phyloP scores from a whole-genome alignment of 164 flowering plant species.

The Vitis amurensis region DNA sequence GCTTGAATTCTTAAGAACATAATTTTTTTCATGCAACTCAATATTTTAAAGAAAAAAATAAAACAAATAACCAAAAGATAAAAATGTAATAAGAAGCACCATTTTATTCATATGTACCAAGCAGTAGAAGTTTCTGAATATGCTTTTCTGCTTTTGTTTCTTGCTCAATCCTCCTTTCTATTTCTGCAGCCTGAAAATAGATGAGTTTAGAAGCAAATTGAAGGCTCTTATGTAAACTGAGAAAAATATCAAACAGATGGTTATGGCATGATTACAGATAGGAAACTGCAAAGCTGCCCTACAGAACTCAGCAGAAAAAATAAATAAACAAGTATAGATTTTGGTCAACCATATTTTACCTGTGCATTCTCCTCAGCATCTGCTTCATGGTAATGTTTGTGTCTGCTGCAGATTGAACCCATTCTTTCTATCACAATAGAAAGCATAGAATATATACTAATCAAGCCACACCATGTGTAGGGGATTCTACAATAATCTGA shows the following conservation, averaged over 20 bases:
- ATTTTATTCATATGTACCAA: slow-evolving; percentile 49
- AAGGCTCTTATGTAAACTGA: background rate
- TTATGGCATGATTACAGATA: background rate
- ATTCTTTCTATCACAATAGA: slow-evolving; percentile 44
- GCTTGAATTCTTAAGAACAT: background rate
- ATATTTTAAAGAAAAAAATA: no score
- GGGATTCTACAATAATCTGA: background rate
- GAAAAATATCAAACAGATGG: background rate
- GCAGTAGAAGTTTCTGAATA: slow-evolving; percentile 87
- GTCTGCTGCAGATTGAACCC: slow-evolving; percentile 90
- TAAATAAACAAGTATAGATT: no score
- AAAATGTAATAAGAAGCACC: background rate
- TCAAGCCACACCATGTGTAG: slow-evolving; percentile 16
- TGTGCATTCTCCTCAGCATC: slow-evolving; percentile 80
- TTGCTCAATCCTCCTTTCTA: slow-evolving; percentile 91
- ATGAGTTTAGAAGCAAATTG: background rate
- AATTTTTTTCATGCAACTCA: background rate
- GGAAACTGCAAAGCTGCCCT: background rate
- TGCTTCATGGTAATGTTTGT: slow-evolving; percentile 49
- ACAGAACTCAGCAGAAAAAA: background rate
- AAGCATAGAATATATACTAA: slow-evolving; percentile 49
- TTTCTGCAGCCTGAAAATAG: slow-evolving; percentile 77
- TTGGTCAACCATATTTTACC: slow-evolving; percentile 33
- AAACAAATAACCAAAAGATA: no score
- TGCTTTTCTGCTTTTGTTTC: slow-evolving; percentile 95